Conservation (phyloP, 2,329 filamentous ascomycete species). For the Colletotrichum truncatum region DNA sequence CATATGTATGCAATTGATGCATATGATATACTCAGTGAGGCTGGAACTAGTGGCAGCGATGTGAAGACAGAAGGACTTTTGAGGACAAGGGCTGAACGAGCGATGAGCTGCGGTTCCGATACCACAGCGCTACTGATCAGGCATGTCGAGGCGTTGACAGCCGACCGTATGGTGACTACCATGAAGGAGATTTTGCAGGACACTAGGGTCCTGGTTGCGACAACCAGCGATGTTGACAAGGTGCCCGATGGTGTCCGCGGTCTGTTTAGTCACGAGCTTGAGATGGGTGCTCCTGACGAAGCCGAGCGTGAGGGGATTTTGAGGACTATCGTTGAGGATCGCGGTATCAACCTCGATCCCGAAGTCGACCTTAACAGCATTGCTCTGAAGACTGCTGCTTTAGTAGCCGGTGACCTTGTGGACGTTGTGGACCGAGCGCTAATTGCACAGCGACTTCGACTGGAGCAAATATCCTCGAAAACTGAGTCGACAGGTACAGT, state of each 20-base stretch:
- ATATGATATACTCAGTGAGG: constrained; percentile 94
- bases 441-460: constrained; percentile 77
- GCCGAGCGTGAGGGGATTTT: constrained; percentile 90
- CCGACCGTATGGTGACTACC: constrained; percentile 87
- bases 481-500: constrained; percentile 45
- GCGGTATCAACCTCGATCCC: constrained; percentile 79
- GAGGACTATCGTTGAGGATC: constrained; percentile 78
- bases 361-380: constrained; percentile 87
- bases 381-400: constrained; percentile 92
- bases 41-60: constrained; percentile 85
- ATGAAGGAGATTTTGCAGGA: constrained; percentile 86
- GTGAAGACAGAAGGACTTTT: constrained; percentile 94
- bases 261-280: constrained; percentile 93
- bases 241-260: constrained; percentile 89
- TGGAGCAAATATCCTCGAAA: constrained; percentile 74
- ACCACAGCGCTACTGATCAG: constrained; percentile 86
- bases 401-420: constrained; percentile 92
- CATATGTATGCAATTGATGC: constrained; percentile 91
- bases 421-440: constrained; percentile 93
- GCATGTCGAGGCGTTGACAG: constrained; percentile 90
- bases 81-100: constrained; percentile 86
- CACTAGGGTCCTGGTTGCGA: constrained; percentile 86
- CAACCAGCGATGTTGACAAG: constrained; percentile 94
- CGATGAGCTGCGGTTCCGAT: constrained; percentile 85
- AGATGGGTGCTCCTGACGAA: constrained; percentile 93